Evolutionary conservation across 176 grass and related monocot genomes (phyloP).

Genomic region (Zea mays): Zm-B73-REFERENCE-NAM-5.0 NC_050096.1:198213001-198213500

Average conservation of each 20-base stretch:
- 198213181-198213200: not conserved
- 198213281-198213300: conserved; percentile 76
- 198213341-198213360: conserved; percentile 90
- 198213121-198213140: conserved; percentile 71
- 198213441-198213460: conserved; percentile 74
- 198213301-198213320: conserved; percentile 76
- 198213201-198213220: not conserved
- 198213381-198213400: conserved; percentile 92
- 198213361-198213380: conserved; percentile 77
- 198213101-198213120: conserved; percentile 40
- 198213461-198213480: conserved; percentile 12
- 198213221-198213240: conserved; percentile 12
- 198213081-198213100: conserved; percentile 74
- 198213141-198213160: conserved; percentile 92
- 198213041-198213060: conserved; percentile 20
- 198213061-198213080: conserved; percentile 25
- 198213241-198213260: conserved; percentile 81
- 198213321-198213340: conserved; percentile 81
- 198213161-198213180: conserved; percentile 54
- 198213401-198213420: conserved; percentile 92
- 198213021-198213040: conserved; percentile 28
- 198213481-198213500: not conserved
- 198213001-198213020: conserved; percentile 40
- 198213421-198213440: conserved; percentile 96
- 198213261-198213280: conserved; percentile 83